Evolutionary conservation across 2,329 filamentous ascomycete genomes (phyloP), one percentile per base, ranked within the genome.

Genomic region (Aspergillus sergii): DNA sequence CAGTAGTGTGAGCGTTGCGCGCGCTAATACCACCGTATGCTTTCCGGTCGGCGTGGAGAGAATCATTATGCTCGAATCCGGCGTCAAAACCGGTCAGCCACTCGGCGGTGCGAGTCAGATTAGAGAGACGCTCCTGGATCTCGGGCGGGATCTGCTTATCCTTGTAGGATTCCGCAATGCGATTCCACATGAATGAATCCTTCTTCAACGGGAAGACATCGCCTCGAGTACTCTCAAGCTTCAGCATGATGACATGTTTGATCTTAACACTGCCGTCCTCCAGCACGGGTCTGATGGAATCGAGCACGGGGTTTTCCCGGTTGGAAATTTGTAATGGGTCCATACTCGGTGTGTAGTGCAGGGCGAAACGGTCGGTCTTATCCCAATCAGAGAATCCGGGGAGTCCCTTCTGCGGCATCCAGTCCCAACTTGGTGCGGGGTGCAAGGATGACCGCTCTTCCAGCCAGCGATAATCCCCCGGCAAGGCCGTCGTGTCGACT

Each of bases 121-220:
- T 73, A 12, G 69, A 67, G 0, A 77, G 63, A 1, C 66, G 66
- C 5, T 69, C 59, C 23, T 68, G 32, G 1, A 72, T 75, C 1
- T 72, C 71, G 1, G 74, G 63, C 0, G 80, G 80, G 0, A 82
- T 68, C 11, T 71, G 66, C 4, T 78, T 67, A 9, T 73, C 70
- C 16, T 72, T 74, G 1, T 78, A 79, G 1, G 75, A 75, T 5
- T 78, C 70, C 65, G 75, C 78, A 21, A 82, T 77, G 54, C 66
- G 72, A 16, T 75, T 60, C 61, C 67, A 70, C 41, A 79, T 64
- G 6, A 77, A 78, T 1, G 75, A 71, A 60, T 79, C 79, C 43
- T 81, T 81, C 12, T 68, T 68, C 30, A 83, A 66, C 0, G 81
- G 81, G 30, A 83, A 83, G 3, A 83, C 76, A 57, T 83, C 81